Conservation (phyloP, 257 asterid species). For the Solanum sitiens region DNA sequence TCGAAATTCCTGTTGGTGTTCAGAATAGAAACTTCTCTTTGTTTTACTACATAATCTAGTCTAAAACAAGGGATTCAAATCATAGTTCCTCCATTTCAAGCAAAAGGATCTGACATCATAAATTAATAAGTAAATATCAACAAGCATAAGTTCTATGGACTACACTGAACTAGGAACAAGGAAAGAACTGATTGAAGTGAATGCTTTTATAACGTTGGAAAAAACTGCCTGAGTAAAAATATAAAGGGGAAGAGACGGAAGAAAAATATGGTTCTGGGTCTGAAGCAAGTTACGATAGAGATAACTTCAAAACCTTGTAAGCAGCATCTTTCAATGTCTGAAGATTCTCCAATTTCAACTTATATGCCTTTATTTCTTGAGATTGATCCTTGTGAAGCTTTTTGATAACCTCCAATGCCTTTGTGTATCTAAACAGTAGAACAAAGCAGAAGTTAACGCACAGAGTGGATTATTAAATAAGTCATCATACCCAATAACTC, state of each 20-base stretch:
- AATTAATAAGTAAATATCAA: not conserved
- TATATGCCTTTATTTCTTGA: constrained; percentile 82
- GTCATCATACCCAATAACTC: not conserved
- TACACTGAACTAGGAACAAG: not conserved
- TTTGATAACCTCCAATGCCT: constrained; percentile 94
- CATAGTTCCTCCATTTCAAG: not conserved
- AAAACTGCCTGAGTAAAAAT: not conserved
- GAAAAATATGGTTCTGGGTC: not conserved
- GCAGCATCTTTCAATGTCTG: constrained; percentile 93
- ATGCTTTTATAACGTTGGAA: not conserved
- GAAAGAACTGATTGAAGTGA: not conserved
- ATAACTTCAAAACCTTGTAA: constrained; percentile 50
- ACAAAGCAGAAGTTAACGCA: not conserved
- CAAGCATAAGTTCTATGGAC: not conserved
- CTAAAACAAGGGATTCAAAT: not conserved
- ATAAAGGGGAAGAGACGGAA: not conserved
- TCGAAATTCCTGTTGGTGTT: not conserved
- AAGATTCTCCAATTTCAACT: constrained; percentile 85
- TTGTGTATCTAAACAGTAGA: constrained; percentile 62
- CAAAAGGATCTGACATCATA: not conserved
- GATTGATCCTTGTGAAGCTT: constrained; percentile 98
- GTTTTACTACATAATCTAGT: not conserved
- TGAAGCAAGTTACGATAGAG: not conserved
- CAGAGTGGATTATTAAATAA: not conserved
- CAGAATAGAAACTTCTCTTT: not conserved